Base-by-base conservation (phyloP, 2,329 filamentous ascomycete species). In the Paecilomyces niveus region DNA sequence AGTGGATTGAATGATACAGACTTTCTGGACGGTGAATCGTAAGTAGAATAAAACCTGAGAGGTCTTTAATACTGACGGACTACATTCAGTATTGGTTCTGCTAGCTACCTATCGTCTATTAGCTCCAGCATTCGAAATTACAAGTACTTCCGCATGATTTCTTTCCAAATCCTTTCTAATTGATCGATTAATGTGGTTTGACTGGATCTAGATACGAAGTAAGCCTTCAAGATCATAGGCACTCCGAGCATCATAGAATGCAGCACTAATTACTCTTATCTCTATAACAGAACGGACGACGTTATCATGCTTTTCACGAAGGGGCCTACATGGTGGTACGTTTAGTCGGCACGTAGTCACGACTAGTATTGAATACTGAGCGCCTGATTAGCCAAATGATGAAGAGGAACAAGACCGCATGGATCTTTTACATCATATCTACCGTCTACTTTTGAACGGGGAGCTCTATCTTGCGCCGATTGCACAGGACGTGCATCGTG, bases 281-380 rank as follows among this genome's bases (percentile, higher is more conserved):
- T n/a, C n/a, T 18, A 21, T 6, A 35, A 26, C 54, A 67, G 65
- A 68, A 69, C 45, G 65, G 63, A 39, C 63, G 67, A 22, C 61
- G 66, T 29, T 68, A 68, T 53, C 63, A 68, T 45, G 59, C 63
- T 15, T 67, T 61, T 50, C 58, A 60, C n/a, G 61, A 63, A 54
- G 66, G 67, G 5, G 62, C 63, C 60, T 67, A 66, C 59, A 31
- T 66, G 8, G 53, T 66, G 32, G 65, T 67, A 63, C 31, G 54
- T 24, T 52, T 26, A 18, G 18, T 11, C 8, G 13, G 13, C 13
- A 26, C 21, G 9, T 11, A 24, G 15, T 15, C 22, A 54, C 2
- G 8, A 6, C 18, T 32, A n/a, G n/a, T n/a, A 15, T 22, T 24
- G 15, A 13, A n/a, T 15, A 33, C 8, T n/a, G 10, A 39, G 8